Evolutionary conservation across 2,329 filamentous ascomycete species (phyloP).

Genomic region (Colletotrichum cordylinicola): DNA sequence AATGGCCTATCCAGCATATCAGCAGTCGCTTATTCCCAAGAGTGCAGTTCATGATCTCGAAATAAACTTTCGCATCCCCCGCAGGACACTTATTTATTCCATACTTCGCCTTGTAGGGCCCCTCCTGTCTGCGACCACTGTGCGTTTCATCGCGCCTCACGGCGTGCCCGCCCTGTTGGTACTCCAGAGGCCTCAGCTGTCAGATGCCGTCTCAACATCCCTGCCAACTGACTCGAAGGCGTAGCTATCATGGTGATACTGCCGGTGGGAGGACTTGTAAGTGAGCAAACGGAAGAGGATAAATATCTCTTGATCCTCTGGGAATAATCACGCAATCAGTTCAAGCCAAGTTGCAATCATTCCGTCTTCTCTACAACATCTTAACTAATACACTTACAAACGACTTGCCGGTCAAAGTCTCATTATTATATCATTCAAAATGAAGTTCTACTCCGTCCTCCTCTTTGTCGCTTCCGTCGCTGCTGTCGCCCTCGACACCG

Average conservation of each 20-base stretch:
- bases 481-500: constrained; percentile 8
- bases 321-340: not conserved
- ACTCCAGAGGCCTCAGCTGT: not conserved
- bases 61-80: not conserved
- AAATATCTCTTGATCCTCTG: not conserved
- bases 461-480: constrained; percentile 8
- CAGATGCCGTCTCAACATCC: not conserved
- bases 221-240: not conserved
- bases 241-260: not conserved
- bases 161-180: not conserved
- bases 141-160: constrained; percentile 1
- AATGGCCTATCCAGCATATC: not conserved
- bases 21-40: not conserved
- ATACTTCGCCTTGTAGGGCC: not conserved
- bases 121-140: not conserved
- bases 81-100: not conserved
- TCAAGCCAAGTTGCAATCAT: not conserved
- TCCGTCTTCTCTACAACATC: not conserved
- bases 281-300: not conserved
- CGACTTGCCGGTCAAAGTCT: constrained; percentile 3
- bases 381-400: not conserved
- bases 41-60: not conserved
- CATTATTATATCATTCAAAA: not conserved
- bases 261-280: not conserved
- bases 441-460: constrained; percentile 7